phyloP scores from a whole-genome alignment of 2,329 filamentous ascomycete species.

The Neodidymelliopsis sp. region DNA sequence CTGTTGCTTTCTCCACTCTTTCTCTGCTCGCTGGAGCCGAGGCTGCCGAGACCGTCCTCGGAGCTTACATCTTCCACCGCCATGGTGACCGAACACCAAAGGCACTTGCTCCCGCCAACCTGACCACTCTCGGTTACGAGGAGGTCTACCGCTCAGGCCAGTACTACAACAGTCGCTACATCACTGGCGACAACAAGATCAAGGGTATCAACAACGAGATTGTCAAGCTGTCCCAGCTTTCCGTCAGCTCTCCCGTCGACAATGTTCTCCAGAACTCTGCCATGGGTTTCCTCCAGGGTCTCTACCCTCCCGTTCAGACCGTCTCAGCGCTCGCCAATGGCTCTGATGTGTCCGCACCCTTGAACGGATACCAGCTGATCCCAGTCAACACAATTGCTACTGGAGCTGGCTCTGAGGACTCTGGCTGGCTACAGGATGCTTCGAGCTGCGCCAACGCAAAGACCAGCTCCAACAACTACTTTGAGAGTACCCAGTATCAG shows the following conservation, averaged over 20 bases:
- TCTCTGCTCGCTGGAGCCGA: constrained; percentile 37
- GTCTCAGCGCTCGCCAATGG: constrained; percentile 75
- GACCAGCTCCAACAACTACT: constrained; percentile 67
- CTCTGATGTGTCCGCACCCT: constrained; percentile 68
- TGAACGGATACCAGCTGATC: constrained; percentile 85
- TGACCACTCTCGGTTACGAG: constrained; percentile 81
- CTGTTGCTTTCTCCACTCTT: constrained; percentile 31
- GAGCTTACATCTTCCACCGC: constrained; percentile 85
- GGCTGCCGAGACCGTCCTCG: constrained; percentile 73
- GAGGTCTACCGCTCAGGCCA: constrained; percentile 76
- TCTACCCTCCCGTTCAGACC: constrained; percentile 76
- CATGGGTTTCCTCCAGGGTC: constrained; percentile 79
- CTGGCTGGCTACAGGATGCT: constrained; percentile 65
- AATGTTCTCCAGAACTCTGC: constrained; percentile 82
- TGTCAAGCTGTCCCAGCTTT: constrained; percentile 74
- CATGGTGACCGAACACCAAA: constrained; percentile 91
- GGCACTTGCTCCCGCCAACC: constrained; percentile 70
- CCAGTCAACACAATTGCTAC: constrained; percentile 70
- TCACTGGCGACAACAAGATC: constrained; percentile 70
- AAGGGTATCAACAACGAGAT: constrained; percentile 69
- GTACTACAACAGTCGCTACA: constrained; percentile 80
- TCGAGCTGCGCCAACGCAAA: constrained; percentile 63
- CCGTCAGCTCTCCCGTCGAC: constrained; percentile 75
- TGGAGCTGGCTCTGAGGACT: constrained; percentile 66
- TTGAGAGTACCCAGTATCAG: constrained; percentile 59